phyloP scores from a whole-genome alignment of 805 yeast genomes.

The Hanseniaspora valbyensis region DNA sequence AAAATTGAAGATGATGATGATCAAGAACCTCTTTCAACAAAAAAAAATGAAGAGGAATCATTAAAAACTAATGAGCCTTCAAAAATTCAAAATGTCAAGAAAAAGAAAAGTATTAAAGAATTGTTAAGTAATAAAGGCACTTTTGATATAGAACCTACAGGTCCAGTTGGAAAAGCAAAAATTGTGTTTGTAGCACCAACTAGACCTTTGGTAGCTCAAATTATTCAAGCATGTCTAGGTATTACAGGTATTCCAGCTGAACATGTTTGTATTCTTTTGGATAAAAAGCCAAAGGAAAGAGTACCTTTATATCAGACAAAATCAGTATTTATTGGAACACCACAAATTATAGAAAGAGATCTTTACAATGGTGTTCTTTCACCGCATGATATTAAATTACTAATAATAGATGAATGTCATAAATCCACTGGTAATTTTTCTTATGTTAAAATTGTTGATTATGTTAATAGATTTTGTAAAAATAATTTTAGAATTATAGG shows the following conservation, averaged over 20 bases:
- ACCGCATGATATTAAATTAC: slow-evolving; percentile 60
- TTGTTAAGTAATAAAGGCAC: slow-evolving; percentile 2
- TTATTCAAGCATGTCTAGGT: slow-evolving; percentile 81
- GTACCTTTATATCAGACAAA: slow-evolving; percentile 66
- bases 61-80: too few relatives aligned
- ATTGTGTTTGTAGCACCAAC: slow-evolving; percentile 96
- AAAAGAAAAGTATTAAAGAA: slow-evolving; percentile 11
- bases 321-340: slow-evolving; percentile 84
- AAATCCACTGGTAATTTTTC: slow-evolving; percentile 85
- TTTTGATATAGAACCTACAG: slow-evolving; percentile 29
- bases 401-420: slow-evolving; percentile 94
- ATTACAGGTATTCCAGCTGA: slow-evolving; percentile 71
- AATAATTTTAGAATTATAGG: slow-evolving; percentile 67
- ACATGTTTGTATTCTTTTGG: slow-evolving; percentile 70
- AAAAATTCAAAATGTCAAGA: too few relatives aligned
- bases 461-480: slow-evolving; percentile 48
- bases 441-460: slow-evolving; percentile 69
- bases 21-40: background rate
- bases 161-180: slow-evolving; percentile 37
- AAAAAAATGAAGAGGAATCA: background rate
- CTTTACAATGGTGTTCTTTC: slow-evolving; percentile 59
- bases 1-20: background rate
- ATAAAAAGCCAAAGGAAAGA: slow-evolving; percentile 47
- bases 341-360: slow-evolving; percentile 92
- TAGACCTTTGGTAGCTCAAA: slow-evolving; percentile 90